These are phyloP conservation scores for Rhytidhysteron rufulum DNA, from an alignment of 2,329 filamentous ascomycete species.

Conservation along the genomic window DNA sequence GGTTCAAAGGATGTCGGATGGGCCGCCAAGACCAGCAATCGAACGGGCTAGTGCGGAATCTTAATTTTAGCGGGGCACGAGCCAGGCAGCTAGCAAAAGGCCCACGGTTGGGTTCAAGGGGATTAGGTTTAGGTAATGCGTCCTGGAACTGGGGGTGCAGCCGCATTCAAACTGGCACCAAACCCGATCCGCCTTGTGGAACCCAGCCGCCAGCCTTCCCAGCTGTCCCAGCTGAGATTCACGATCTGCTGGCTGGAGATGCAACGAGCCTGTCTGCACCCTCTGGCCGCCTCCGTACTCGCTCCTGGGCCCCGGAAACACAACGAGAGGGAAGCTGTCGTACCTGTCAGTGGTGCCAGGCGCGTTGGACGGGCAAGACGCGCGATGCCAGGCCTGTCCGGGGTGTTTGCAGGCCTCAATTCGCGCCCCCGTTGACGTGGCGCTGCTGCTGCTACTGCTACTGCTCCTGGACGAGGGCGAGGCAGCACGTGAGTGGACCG, in stretches of 20 bases:
- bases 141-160: too few relatives aligned
- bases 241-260: constrained; percentile 3
- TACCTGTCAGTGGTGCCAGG: not conserved
- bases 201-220: constrained; percentile 21
- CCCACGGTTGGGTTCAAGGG: constrained; percentile 1
- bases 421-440: constrained; percentile 29
- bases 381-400: constrained; percentile 4
- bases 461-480: constrained; percentile 14
- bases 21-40: not conserved
- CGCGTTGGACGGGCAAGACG: constrained; percentile 7
- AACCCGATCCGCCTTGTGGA: constrained; percentile 11
- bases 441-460: too few relatives aligned
- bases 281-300: not conserved
- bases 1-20: not conserved
- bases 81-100: too few relatives aligned
- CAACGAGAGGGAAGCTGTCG: too few relatives aligned
- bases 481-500: not conserved
- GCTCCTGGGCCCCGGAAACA: too few relatives aligned
- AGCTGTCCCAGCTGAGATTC: constrained; percentile 26
- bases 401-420: constrained; percentile 6
- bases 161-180: constrained; percentile 5
- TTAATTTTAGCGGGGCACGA: constrained; percentile 5
- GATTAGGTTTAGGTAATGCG: too few relatives aligned
- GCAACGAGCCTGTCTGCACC: too few relatives aligned
- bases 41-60: constrained; percentile 6